Percentiles rank a stretch among this genome's conserved stretches.
Evolutionary conservation across 2,329 filamentous ascomycete genomes (phyloP).

Genomic region (Clonostachys chloroleuca): DNA sequence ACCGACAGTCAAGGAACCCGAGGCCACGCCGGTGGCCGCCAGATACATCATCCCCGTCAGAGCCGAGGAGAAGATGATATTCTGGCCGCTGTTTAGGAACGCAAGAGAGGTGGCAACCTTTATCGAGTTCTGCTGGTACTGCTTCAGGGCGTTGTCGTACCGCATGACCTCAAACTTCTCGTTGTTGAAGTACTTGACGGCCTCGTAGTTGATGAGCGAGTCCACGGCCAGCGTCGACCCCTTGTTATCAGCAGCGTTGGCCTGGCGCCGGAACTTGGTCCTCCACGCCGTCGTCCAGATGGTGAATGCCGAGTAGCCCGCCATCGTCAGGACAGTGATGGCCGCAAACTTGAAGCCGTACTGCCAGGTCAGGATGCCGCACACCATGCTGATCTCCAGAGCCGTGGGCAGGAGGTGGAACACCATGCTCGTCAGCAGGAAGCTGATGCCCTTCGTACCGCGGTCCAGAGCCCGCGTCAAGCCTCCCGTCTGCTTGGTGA

Average conservation of each 20-base stretch:
- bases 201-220: slow-evolving; percentile 97
- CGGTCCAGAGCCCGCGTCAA: slow-evolving; percentile 91
- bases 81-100: slow-evolving; percentile 91
- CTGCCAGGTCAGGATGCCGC: slow-evolving; percentile 93
- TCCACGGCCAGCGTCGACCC: slow-evolving; percentile 94
- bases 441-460: slow-evolving; percentile 97
- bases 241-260: slow-evolving; percentile 93
- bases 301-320: slow-evolving; percentile 92
- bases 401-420: slow-evolving; percentile 95
- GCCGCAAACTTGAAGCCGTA: slow-evolving; percentile 89
- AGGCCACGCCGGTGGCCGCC: slow-evolving; percentile 82
- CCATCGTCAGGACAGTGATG: slow-evolving; percentile 88
- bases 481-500: slow-evolving; percentile 91
- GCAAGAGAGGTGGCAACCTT: slow-evolving; percentile 93
- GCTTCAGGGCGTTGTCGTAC: slow-evolving; percentile 80
- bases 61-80: slow-evolving; percentile 92
- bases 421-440: slow-evolving; percentile 94
- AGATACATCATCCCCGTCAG: slow-evolving; percentile 98
- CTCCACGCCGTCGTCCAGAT: slow-evolving; percentile 96
- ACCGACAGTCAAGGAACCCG: slow-evolving; percentile 79
- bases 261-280: slow-evolving; percentile 91
- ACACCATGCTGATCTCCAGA: slow-evolving; percentile 91
- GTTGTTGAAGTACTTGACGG: slow-evolving; percentile 99
- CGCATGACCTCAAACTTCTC: slow-evolving; percentile 89
- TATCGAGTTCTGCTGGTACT: slow-evolving; percentile 92